Conservation (phyloP, 306 rosid species). For the Vicia sativa region DNA sequence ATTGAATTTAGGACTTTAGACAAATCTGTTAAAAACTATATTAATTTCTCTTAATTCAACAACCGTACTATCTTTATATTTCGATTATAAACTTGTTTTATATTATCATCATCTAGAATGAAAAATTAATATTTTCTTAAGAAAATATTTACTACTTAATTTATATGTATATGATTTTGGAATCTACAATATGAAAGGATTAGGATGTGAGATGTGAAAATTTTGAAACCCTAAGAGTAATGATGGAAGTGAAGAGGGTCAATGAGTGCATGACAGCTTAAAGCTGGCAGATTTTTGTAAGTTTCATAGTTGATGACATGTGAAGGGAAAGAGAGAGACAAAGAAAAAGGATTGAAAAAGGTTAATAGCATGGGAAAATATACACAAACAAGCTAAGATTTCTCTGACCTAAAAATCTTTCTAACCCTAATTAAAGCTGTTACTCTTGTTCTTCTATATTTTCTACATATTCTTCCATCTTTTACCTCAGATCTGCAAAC, state of each 20-base stretch:
- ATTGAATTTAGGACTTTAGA: too few relatives aligned
- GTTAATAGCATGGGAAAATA: slow-evolving; percentile 33
- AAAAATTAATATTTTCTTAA: not conserved
- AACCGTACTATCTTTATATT: too few relatives aligned
- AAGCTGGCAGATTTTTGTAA: slow-evolving; percentile 36
- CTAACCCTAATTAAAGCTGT: slow-evolving; percentile 46
- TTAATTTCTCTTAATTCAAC: too few relatives aligned
- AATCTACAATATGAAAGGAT: not conserved
- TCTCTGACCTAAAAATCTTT: slow-evolving; percentile 43
- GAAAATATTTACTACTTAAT: not conserved
- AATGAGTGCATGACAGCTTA: slow-evolving; percentile 58
- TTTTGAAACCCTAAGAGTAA: slow-evolving; percentile 48
- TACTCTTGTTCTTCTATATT: slow-evolving; percentile 32
- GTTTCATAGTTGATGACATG: slow-evolving; percentile 41
- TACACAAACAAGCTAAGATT: slow-evolving; percentile 48
- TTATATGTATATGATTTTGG: not conserved
- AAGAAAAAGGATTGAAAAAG: slow-evolving; percentile 17
- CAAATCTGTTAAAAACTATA: too few relatives aligned
- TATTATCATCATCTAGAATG: not conserved
- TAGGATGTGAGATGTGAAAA: not conserved
- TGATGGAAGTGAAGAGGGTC: slow-evolving; percentile 39
- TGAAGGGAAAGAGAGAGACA: slow-evolving; percentile 45
- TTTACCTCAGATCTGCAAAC: slow-evolving; percentile 46
- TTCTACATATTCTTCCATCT: slow-evolving; percentile 30
- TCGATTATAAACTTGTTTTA: too few relatives aligned